phyloP scores from a whole-genome alignment of 2,329 filamentous ascomycete species.

The Aphanoascus verrucosus region DNA sequence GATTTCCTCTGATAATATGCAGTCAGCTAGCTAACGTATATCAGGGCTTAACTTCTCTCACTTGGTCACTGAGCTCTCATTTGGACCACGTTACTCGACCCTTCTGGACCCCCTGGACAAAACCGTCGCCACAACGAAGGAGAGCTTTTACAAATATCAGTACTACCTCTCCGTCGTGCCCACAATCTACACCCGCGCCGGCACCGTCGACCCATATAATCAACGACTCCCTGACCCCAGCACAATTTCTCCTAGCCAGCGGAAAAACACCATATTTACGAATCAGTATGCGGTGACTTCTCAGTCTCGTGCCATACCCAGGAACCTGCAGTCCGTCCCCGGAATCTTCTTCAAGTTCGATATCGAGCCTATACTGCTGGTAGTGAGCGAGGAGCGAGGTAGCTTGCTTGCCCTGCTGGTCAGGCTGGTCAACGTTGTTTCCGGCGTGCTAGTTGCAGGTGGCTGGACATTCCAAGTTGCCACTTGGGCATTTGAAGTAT shows the following conservation, averaged over 20 bases:
- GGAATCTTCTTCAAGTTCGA: constrained; percentile 98
- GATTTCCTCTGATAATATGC: constrained; percentile 24
- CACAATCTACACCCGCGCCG: constrained; percentile 64
- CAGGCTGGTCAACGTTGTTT: constrained; percentile 80
- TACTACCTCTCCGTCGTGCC: constrained; percentile 95
- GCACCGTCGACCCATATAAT: constrained; percentile 35
- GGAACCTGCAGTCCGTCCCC: constrained; percentile 55
- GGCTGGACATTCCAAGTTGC: constrained; percentile 84
- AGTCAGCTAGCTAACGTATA: constrained; percentile 1
- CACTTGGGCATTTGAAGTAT: constrained; percentile 56
- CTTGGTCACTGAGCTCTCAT: constrained; percentile 89
- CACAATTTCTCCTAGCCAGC: constrained; percentile 27
- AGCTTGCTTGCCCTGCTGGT: constrained; percentile 64
- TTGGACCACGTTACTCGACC: constrained; percentile 90
- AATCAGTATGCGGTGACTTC: constrained; percentile 98
- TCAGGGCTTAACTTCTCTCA: constrained; percentile 95
- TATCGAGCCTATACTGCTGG: constrained; percentile 86
- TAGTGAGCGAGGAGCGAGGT: constrained; percentile 70
- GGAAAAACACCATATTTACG: constrained; percentile 60
- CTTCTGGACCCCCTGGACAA: constrained; percentile 89
- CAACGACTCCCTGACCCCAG: constrained; percentile 28
- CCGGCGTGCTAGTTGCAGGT: constrained; percentile 81
- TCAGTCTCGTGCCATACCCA: constrained; percentile 59
- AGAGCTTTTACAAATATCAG: constrained; percentile 90
- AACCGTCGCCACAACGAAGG: constrained; percentile 64